Evolutionary conservation across 2,329 filamentous ascomycete genomes (phyloP).

Genomic region (Nigrospora oryzae): DNA sequence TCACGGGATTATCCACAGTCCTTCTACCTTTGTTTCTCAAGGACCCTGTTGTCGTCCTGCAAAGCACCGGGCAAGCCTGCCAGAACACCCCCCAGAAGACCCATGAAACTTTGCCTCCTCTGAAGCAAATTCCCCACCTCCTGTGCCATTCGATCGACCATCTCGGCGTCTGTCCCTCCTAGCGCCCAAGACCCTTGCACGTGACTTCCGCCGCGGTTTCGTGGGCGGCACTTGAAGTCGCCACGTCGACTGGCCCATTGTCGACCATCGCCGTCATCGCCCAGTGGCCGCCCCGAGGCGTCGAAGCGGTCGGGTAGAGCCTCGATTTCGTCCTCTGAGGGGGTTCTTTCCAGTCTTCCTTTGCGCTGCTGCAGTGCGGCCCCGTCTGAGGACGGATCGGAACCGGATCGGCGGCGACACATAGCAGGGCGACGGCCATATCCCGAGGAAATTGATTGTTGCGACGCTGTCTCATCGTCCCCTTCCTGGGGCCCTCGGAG

Average conservation of each 20-base stretch:
- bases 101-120: conserved; percentile 4
- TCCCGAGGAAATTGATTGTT: too few species aligned
- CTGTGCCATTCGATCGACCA: conserved; percentile 5
- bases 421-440: neutral
- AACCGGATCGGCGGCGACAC: conserved; percentile 1
- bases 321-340: conserved; percentile 15
- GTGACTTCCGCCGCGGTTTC: conserved; percentile 1
- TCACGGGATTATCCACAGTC: too few species aligned
- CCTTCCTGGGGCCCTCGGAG: conserved; percentile 10
- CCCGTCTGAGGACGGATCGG: conserved; percentile 4
- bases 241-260: conserved; percentile 8
- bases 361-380: conserved; percentile 1
- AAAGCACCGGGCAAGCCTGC: neutral
- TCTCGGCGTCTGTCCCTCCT: conserved; percentile 6
- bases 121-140: conserved; percentile 5
- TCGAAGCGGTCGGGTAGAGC: conserved; percentile 22
- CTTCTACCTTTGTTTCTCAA: too few species aligned
- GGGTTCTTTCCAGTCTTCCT: neutral
- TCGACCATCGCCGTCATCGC: conserved; percentile 1
- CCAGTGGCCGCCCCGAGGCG: conserved; percentile 13
- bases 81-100: conserved; percentile 5
- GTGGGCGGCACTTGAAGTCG: conserved; percentile 12
- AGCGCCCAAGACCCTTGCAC: conserved; percentile 5
- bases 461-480: neutral
- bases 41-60: neutral